These are phyloP conservation scores for Avicennia marina DNA, from an alignment of 257 asterid species.

Conservation along the genomic window DNA sequence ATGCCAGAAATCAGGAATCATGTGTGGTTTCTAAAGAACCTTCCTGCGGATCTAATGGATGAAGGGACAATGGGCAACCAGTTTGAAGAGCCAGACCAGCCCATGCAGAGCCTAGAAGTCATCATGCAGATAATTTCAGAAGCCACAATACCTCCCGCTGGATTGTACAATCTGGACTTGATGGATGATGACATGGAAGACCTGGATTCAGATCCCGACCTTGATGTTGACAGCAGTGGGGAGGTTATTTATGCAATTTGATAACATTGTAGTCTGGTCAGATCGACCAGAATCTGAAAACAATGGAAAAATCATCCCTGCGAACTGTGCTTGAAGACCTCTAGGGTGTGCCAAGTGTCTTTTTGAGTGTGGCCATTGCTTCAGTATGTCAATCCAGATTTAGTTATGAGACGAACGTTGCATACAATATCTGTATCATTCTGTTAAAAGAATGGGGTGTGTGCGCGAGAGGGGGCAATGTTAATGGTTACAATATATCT, in stretches of 20 bases:
- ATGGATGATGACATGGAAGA: constrained; percentile 91
- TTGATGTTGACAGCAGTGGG: constrained; percentile 96
- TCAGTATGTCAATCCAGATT: not conserved
- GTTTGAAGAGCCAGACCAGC: constrained; percentile 83
- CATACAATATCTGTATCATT: not conserved
- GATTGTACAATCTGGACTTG: constrained; percentile 58
- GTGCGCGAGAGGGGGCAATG: not conserved
- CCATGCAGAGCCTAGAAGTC: constrained; percentile 77
- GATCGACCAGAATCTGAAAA: no score
- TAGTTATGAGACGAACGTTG: not conserved
- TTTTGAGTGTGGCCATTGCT: not conserved
- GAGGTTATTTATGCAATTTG: constrained; percentile 85
- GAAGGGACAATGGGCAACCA: constrained; percentile 54
- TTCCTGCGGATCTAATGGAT: constrained; percentile 85
- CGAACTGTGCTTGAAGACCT: not conserved
- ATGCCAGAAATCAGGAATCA: constrained; percentile 74
- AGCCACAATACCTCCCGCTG: constrained; percentile 90
- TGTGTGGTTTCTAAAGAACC: constrained; percentile 79
- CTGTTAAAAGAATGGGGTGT: not conserved
- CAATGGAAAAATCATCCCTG: not conserved
- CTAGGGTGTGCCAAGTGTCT: not conserved
- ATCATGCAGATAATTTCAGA: constrained; percentile 92
- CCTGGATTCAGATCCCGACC: constrained; percentile 86
- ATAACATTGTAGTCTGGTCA: not conserved
- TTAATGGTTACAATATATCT: not conserved